These are phyloP conservation scores for Selaginella tamariscina DNA, from an alignment of 75 land plant genomes.

Conservation along the genomic window DNA sequence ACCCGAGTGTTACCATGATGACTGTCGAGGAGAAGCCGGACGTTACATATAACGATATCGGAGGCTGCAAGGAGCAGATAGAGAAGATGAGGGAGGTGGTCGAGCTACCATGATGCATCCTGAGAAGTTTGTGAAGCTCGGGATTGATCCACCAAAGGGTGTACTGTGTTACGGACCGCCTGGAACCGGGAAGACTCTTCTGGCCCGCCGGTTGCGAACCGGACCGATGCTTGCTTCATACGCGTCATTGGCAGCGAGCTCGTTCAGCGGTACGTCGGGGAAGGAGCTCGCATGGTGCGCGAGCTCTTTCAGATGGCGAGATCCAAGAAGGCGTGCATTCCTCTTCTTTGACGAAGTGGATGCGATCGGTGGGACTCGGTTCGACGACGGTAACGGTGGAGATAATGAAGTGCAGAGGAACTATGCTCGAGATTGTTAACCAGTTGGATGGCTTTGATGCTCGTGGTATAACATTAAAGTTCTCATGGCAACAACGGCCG, in stretches of 20 bases:
- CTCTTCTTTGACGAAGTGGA: constrained; percentile 99
- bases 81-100: constrained; percentile 94
- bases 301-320: constrained; percentile 92
- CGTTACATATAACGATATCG: constrained; percentile 98
- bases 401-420: constrained; percentile 98
- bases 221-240: not conserved
- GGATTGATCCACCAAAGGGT: not conserved
- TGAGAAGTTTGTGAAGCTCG: not conserved
- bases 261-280: not conserved
- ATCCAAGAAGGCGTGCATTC: constrained; percentile 97
- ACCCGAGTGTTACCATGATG: constrained; percentile 99
- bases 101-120: not conserved
- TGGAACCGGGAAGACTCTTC: not conserved
- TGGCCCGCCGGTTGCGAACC: not conserved
- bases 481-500: constrained; percentile 97
- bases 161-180: not conserved
- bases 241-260: not conserved
- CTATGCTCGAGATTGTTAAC: constrained; percentile 99
- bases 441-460: constrained; percentile 99
- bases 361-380: constrained; percentile 98
- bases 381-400: constrained; percentile 97
- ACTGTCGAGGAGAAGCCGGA: constrained; percentile 99
- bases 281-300: constrained; percentile 1
- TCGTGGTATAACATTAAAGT: constrained; percentile 96
- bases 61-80: constrained; percentile 97